phyloP scores from a whole-genome alignment of 2,329 filamentous ascomycete genomes.

The Calonectria multiphialidica region DNA sequence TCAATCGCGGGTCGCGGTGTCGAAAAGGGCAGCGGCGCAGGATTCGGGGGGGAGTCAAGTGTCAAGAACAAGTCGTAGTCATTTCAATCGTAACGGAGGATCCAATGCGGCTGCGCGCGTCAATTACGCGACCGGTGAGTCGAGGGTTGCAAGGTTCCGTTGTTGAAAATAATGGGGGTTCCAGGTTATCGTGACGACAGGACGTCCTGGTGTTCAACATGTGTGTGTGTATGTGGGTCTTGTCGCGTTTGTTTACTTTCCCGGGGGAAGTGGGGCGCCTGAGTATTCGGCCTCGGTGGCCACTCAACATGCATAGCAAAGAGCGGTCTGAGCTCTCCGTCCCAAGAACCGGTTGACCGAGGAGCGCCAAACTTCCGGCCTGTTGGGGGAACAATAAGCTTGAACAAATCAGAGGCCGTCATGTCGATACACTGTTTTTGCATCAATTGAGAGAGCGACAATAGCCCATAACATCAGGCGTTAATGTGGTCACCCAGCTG shows the following conservation, averaged over 20 bases:
- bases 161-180: conserved; percentile 31
- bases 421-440: not conserved
- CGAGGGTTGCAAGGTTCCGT: conserved; percentile 24
- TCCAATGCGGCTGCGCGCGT: conserved; percentile 16
- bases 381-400: not conserved
- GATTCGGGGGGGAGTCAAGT: conserved; percentile 9
- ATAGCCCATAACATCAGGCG: not conserved
- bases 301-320: conserved; percentile 15
- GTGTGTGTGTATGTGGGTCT: conserved; percentile 32
- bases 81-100: conserved; percentile 31
- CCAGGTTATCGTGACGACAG: conserved; percentile 26
- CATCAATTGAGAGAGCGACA: not conserved
- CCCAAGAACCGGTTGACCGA: not conserved
- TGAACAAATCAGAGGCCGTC: not conserved
- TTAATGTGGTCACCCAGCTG: no score
- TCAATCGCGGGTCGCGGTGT: conserved; percentile 35
- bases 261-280: conserved; percentile 28
- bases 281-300: conserved; percentile 25
- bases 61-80: conserved; percentile 31
- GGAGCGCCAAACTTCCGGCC: not conserved
- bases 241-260: conserved; percentile 52
- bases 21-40: conserved; percentile 21
- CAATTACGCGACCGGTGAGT: conserved; percentile 9
- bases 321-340: not conserved
- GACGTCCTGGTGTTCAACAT: conserved; percentile 23